Evolutionary conservation across 805 yeast species (phyloP), one percentile per base, ranked within the genome.

Genomic region (Candida chilensis): DNA sequence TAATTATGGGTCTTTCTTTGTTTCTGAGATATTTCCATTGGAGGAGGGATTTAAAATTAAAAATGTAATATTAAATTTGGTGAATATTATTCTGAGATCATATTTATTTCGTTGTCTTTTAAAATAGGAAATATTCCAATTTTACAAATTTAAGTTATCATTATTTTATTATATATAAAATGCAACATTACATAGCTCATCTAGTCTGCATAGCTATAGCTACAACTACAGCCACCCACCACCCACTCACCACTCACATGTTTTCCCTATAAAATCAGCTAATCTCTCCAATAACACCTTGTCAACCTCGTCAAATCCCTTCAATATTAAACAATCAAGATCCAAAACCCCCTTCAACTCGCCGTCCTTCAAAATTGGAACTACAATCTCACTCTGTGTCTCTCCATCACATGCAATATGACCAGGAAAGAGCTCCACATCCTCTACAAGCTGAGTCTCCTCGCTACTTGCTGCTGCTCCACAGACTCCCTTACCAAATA

Each of bases 371-470:
- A 52, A 20, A 5, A 88, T 71, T 0, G 97, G 97, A 2, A 90
- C 88, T 14, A 92, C 97, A 18, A 90, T 82, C 48, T 90, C 98
- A 50, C 95, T 82, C 38, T 80, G 70, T 0, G 97, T 90, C 35
- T 78, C 95, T 1, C 95, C 95, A 56, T 92, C 98, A 57, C 98
- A 90, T 0, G 97, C 97, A 39, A 90, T 92, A 49, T 90, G 97
- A 1, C 94, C 94, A 0, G 95, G 94, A 44, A 74, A 86, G 41
- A 69, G 50, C 14, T 79, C 64, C 2, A 90, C 97, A 49, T 90
- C 73, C 1, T 67, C 63, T 8, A 90, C 96, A 5, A 87, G 46
- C 47, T 86, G 95, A 1, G 95, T 81, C 27, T 50, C 32, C 32
- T 54, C 52, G 1, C 60, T 38, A 0, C 47, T 37, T 0, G 94